These are phyloP conservation scores for Phytopythium sindhum DNA, from an alignment of 352 stramenopile species.

Conservation along the genomic window DNA sequence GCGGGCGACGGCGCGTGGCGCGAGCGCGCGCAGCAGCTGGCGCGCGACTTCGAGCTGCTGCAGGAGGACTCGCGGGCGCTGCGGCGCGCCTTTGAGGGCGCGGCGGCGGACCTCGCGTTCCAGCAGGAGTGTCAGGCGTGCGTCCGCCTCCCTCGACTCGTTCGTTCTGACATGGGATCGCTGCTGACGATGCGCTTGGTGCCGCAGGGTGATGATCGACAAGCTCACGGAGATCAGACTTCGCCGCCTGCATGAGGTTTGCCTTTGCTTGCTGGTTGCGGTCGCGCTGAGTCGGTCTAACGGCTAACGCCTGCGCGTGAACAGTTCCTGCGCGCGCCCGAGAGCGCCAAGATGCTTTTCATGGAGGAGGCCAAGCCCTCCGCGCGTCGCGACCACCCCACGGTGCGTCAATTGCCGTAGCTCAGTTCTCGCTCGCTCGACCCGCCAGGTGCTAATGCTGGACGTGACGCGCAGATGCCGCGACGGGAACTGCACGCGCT, in stretches of 20 bases:
- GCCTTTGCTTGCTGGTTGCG: conserved; percentile 1
- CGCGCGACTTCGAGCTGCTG: conserved; percentile 25
- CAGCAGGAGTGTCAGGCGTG: conserved; percentile 40
- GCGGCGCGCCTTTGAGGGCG: conserved; percentile 23
- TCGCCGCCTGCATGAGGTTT: conserved; percentile 35
- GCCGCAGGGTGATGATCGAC: conserved; percentile 32
- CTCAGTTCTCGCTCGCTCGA: no score
- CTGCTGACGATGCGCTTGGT: background rate
- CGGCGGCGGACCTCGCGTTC: conserved; percentile 32
- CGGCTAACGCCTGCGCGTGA: background rate
- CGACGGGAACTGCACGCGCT: conserved; percentile 21
- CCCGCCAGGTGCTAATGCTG: background rate
- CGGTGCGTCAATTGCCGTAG: conserved; percentile 8
- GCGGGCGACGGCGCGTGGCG: conserved; percentile 5
- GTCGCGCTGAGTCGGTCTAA: background rate
- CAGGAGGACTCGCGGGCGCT: conserved; percentile 37
- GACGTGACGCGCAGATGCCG: conserved; percentile 15
- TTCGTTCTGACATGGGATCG: no score
- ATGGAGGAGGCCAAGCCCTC: conserved; percentile 22
- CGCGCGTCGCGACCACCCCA: conserved; percentile 22
- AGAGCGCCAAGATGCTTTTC: conserved; percentile 32
- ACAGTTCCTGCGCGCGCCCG: conserved; percentile 31
- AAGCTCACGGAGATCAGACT: conserved; percentile 48
- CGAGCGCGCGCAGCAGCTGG: conserved; percentile 18
- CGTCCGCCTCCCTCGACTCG: no score